These are phyloP conservation scores for Diaporthe sp. DNA, from an alignment of 2,329 filamentous ascomycete species.

Conservation along the genomic window DNA sequence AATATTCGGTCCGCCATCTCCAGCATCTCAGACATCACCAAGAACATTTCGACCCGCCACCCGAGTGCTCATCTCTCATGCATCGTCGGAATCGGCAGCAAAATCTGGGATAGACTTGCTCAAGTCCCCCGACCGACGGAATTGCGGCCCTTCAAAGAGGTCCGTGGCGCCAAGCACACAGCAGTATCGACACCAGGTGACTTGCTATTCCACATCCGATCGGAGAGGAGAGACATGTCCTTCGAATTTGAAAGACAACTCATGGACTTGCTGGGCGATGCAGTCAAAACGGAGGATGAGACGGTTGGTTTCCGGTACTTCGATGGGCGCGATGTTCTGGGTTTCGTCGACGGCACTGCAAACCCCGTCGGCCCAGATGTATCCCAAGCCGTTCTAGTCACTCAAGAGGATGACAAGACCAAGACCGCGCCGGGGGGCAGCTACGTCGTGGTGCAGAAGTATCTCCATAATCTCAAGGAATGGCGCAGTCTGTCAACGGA, in stretches of 20 bases:
- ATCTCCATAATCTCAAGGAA: not conserved
- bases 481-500: not conserved
- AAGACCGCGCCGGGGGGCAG: not conserved
- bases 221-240: constrained; percentile 4
- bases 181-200: constrained; percentile 2
- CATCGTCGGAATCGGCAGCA: not conserved
- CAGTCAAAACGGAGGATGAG: not conserved
- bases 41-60: constrained; percentile 1
- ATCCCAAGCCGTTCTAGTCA: not conserved
- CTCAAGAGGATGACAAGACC: not conserved
- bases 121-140: not conserved
- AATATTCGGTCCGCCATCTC: not conserved
- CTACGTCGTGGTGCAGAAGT: not conserved
- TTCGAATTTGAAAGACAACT: constrained; percentile 1
- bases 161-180: not conserved
- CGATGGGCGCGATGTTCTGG: not conserved
- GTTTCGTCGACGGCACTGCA: not conserved
- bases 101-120: not conserved
- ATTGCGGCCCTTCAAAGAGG: not conserved
- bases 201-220: not conserved
- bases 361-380: not conserved
- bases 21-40: not conserved
- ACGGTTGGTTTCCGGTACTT: not conserved
- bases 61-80: not conserved
- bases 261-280: not conserved